Evolutionary conservation across 75 land plant genomes (phyloP), one percentile per base, ranked within the genome.

Genomic region (Pinus taeda): DNA sequence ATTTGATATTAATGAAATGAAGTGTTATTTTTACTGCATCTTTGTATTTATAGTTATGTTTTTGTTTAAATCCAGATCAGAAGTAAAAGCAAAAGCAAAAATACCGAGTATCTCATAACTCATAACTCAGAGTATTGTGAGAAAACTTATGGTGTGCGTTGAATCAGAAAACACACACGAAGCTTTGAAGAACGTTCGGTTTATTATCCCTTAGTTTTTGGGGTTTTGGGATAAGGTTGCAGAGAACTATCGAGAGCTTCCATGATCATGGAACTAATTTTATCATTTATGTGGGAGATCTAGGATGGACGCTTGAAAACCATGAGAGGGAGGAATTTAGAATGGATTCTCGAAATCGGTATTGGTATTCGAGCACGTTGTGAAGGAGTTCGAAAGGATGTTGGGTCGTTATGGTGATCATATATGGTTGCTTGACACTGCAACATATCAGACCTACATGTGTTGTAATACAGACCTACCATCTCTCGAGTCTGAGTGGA

Each of bases 221-320:
- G 78, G 87, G 36, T 69, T 81, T 26, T 67, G 79, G 18, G 83
- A 83, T 12, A 93, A 92, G 61, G 85, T 89, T 76, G 76, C 93
- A 87, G 87, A 76, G 83, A 58, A 57, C 82, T 15, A 84, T 93
- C 57, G 89, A 85, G 71, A 85, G 86, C 66, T 85, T 69, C 55
- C 72, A 81, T 57, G 79, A 76, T 15, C 81, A 82, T 73, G 94
- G 96, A 17, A 85, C 76, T 59, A 49, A 49, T 49, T 49, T 11
- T 8, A 82, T 93, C 53, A 49, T 95, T 17, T 84, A 90, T 71
- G 62, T 95, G 70, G 96, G 93, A 17, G 94, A 95, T 77, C 85
- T 95, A 57, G 83, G 85, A 29, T 93, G 96, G 98, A 80, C 77
- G 12, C 71, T 86, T 26, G 92, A 90, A 77, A 79, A 73, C 56